These are phyloP conservation scores for Aspergillus sp. DNA, from an alignment of 2,329 filamentous ascomycete species.

Conservation along the genomic window DNA sequence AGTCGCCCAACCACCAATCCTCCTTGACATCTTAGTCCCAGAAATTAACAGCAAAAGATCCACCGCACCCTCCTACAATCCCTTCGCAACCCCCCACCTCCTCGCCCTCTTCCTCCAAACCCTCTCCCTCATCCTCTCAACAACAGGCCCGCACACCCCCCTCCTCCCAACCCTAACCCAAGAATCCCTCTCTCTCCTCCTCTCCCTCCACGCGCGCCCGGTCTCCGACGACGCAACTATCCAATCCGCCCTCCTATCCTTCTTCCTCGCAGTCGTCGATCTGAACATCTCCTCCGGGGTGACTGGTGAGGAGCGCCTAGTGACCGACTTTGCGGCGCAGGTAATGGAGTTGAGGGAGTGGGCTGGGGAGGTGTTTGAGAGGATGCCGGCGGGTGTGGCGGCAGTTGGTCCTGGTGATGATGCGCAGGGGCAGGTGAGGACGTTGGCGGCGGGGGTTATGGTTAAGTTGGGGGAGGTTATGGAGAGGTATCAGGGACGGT, in stretches of 20 bases:
- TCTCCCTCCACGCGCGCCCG: constrained; percentile 53
- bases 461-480: constrained; percentile 75
- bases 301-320: constrained; percentile 59
- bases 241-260: constrained; percentile 68
- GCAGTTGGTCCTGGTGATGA: constrained; percentile 20
- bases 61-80: constrained; percentile 41
- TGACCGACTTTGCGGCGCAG: constrained; percentile 65
- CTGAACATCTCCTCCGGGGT: constrained; percentile 54
- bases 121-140: constrained; percentile 72
- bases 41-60: constrained; percentile 14
- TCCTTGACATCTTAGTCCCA: background rate
- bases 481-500: constrained; percentile 68
- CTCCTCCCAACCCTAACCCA: constrained; percentile 71
- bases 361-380: constrained; percentile 69
- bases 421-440: constrained; percentile 32
- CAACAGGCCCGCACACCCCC: constrained; percentile 71
- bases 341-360: constrained; percentile 83
- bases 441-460: constrained; percentile 70
- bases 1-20: constrained; percentile 7
- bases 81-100: constrained; percentile 67
- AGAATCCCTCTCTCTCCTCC: constrained; percentile 77
- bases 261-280: constrained; percentile 72
- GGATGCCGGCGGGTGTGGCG: constrained; percentile 39
- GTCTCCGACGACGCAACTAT: constrained; percentile 59
- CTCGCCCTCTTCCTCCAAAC: constrained; percentile 80